These are phyloP conservation scores for Dianthus caryophyllus DNA, from an alignment of 148 eudicot genomes.

Conservation along the genomic window DNA sequence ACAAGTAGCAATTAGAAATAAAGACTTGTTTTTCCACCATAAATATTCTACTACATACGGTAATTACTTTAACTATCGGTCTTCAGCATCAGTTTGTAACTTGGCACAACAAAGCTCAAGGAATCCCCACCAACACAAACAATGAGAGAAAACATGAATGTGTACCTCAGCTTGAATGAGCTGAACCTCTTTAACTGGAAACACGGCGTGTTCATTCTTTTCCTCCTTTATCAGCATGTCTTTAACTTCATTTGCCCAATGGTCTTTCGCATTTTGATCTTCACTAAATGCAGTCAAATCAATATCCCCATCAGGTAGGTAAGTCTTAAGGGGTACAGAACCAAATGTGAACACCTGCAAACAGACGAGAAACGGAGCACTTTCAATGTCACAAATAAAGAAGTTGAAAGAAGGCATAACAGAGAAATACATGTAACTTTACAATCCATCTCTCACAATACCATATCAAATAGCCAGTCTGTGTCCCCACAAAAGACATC, in stretches of 20 bases:
- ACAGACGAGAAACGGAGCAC: background rate
- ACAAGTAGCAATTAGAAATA: background rate
- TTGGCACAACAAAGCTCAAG: background rate
- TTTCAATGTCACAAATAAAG: background rate
- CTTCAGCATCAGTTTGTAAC: background rate
- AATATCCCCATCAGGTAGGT: constrained; percentile 94
- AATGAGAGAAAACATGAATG: background rate
- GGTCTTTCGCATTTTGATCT: constrained; percentile 47
- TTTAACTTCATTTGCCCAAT: constrained; percentile 70
- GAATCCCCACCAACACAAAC: background rate
- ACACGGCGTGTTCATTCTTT: constrained; percentile 72
- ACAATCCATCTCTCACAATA: background rate
- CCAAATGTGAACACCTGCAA: constrained; percentile 84
- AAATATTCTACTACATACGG: background rate
- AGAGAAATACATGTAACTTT: background rate
- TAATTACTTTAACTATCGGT: background rate
- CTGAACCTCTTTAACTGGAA: constrained; percentile 81
- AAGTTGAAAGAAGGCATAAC: background rate
- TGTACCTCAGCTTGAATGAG: constrained; percentile 91
- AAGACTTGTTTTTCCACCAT: background rate
- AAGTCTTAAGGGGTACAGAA: constrained; percentile 91
- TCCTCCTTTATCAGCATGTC: constrained; percentile 68
- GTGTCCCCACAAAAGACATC: background rate
- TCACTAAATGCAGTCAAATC: constrained; percentile 74
- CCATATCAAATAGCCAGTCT: background rate